Percentiles rank a stretch among this genome's conserved stretches.
Conservation (phyloP, 2,329 filamentous ascomycete species). For the Fusarium tricinctum region DNA sequence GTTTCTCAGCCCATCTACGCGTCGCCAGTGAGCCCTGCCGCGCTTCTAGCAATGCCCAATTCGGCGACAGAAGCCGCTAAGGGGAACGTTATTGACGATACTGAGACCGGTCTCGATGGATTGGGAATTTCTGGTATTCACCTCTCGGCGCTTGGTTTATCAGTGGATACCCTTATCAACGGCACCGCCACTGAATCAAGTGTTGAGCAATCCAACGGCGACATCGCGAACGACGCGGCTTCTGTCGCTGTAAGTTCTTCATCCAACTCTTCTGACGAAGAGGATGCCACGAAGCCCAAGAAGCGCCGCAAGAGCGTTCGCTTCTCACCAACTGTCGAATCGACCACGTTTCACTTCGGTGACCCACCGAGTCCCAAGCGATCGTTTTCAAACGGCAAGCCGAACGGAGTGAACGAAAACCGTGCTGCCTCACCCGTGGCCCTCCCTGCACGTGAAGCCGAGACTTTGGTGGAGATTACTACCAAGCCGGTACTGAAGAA, state of each 20-base stretch:
- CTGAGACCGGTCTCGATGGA: slow-evolving; percentile 1
- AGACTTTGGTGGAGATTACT: background rate
- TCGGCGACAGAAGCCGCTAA: slow-evolving; percentile 52
- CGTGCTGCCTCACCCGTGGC: slow-evolving; percentile 26
- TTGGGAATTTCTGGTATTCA: slow-evolving; percentile 16
- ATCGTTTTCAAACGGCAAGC: slow-evolving; percentile 37
- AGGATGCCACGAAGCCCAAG: slow-evolving; percentile 38
- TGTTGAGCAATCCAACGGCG: slow-evolving; percentile 5
- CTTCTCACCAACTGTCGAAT: slow-evolving; percentile 77
- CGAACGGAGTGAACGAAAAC: slow-evolving; percentile 19
- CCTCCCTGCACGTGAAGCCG: slow-evolving; percentile 15
- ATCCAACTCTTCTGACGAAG: slow-evolving; percentile 43
- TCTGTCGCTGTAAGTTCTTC: slow-evolving; percentile 27
- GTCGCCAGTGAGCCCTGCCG: slow-evolving; percentile 61
- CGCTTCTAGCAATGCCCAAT: slow-evolving; percentile 68
- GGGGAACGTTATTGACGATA: background rate
- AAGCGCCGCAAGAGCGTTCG: slow-evolving; percentile 75
- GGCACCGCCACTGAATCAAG: background rate
- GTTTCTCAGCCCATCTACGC: background rate
- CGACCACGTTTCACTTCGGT: slow-evolving; percentile 69
- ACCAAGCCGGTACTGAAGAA: slow-evolving; percentile 55
- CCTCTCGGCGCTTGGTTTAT: slow-evolving; percentile 18
- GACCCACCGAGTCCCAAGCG: slow-evolving; percentile 66
- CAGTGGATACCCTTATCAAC: slow-evolving; percentile 20
- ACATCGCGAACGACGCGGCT: slow-evolving; percentile 21